Base-by-base conservation (phyloP, 371 early-diverging fungal species). In the Synchytrium microbalum region DNA sequence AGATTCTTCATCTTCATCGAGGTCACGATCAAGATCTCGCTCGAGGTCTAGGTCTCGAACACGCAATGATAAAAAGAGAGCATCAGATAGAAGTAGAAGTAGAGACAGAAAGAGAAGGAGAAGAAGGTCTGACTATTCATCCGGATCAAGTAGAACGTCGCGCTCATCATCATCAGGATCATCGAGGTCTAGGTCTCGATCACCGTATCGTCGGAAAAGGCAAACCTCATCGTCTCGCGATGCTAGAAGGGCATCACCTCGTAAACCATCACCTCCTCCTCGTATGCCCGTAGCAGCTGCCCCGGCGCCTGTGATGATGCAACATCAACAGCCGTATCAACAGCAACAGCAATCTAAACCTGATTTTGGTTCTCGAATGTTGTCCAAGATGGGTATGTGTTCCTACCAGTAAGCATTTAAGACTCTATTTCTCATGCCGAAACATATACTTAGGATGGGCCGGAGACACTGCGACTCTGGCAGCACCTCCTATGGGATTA, bases 11-110 rank as follows among this genome's bases (percentile, higher is more conserved):
- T 19, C 10, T 5, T 10, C 5, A 38, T 38, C 46, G 46, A 10
- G n/a, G 5, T 56, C 57, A 56, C 57, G 10, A 10, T 56, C 57
- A 23, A 10, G 59, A 13, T 59, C 59, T 29, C 59, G 59, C 10
- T 28, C 59, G 29, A 10, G 31, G 29, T 59, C 59, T 16, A 5
- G 32, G 16, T 19, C n/a, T 28, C 30, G 38, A 29, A 59, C 31
- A 3, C 16, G 24, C 29, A 27, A n/a, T 26, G 26, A 14, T 26
- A 24, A 16, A 57, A 14, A n/a, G 10, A n/a, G 57, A 23, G n/a
- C 57, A n/a, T 23, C 13, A 57, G n/a, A n/a, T 57, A 16, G 57
- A 16, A 14, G 14, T 27, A n/a, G 24, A 26, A 14, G 14, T n/a
- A 24, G 14, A 26, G 27, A 27, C 57, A 8, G 57, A 16, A 16